Conservation (phyloP, 495 filamentous ascomycete genomes). For the Penicillium cinerascens region DNA sequence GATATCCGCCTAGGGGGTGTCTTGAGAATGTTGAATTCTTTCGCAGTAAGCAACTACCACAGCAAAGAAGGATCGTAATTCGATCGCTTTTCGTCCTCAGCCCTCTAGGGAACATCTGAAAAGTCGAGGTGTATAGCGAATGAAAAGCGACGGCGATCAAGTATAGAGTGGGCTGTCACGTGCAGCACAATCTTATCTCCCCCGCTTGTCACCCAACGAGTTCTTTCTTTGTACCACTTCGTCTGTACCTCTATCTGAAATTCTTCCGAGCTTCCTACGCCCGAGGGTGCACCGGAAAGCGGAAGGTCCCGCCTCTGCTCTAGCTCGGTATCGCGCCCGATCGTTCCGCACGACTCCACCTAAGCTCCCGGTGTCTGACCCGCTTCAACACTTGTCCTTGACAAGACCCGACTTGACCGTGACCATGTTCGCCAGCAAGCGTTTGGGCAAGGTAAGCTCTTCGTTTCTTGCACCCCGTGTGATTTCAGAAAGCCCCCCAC, state of each 20-base stretch:
- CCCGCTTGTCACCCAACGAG: slow-evolving; percentile 6
- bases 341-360: neutral
- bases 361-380: neutral
- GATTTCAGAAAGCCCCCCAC: neutral
- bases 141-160: neutral
- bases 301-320: neutral
- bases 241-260: neutral
- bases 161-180: neutral
- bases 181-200: slow-evolving; percentile 2
- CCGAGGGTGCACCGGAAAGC: neutral
- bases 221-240: neutral
- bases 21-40: neutral
- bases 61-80: too few relatives aligned
- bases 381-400: neutral
- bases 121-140: too few relatives aligned
- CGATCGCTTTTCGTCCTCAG: too few relatives aligned
- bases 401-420: neutral
- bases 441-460: slow-evolving; percentile 44
- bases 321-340: neutral
- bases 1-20: neutral
- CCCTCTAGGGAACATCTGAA: too few relatives aligned
- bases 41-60: neutral
- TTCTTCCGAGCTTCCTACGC: neutral
- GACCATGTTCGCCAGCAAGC: slow-evolving; percentile 45
- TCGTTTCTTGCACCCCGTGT: too few relatives aligned